Evolutionary conservation across 768 basidiomycete genomes (phyloP), one percentile per base, ranked within the genome.

Genomic region (Sistotremastrum niveocremeum): DNA sequence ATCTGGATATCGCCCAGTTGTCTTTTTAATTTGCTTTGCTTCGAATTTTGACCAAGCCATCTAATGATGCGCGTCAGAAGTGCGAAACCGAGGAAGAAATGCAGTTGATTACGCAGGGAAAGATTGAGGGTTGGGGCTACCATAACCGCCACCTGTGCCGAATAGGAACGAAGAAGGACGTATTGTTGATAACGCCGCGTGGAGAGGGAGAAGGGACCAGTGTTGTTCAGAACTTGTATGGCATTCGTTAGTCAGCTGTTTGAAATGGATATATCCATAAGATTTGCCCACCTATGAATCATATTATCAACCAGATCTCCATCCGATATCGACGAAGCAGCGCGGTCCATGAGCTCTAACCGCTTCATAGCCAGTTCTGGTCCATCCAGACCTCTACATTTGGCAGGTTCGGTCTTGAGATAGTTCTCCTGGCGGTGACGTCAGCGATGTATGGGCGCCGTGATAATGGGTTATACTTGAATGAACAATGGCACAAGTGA

Each of bases 11-110:
- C 95, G 35, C 74, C 74, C 11, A 99, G 69, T 51, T 84, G 81
- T 35, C 93, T 74, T 46, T 59, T 68, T 1, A 97, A 72, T 56
- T 94, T 95, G 52, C 57, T 71, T 60, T 86, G 83, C 57, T 93
- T 94, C 47, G 95, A 98, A 62, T 98, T 98, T 58, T 98, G 90
- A 6, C 94, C 94, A 8, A 99, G 79, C 89, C 90, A 99, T 57
- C 93, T 97, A 54, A 37, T 29, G 51, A 37, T 11, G 9, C 7
- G 45, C 45, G 9, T 46, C 36, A 48, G 10, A 44, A 12, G n/a
- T 20, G 38, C 37, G 11, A 7, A 28, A 32, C 33, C 7, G 30
- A 10, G 7, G 8, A 10, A 32, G 28, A 34, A 7, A 44, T 12
- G 29, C 37, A 30, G 36, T 34, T 3, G 71, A 83, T 46, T 61